phyloP scores from a whole-genome alignment of 164 flowering plant species.

The Macadamia tetraphylla region DNA sequence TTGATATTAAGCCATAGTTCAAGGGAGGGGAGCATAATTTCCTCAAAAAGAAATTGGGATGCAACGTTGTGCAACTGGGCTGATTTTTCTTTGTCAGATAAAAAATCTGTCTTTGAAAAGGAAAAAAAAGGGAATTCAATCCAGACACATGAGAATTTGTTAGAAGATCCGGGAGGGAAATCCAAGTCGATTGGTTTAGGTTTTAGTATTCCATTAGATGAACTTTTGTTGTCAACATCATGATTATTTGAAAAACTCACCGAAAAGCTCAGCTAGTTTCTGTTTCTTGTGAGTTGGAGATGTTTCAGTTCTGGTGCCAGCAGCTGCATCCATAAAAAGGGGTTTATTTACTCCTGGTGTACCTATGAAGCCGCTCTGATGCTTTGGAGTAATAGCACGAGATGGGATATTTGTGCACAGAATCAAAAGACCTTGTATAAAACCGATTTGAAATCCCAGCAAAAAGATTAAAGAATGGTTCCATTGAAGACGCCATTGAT shows the following conservation, averaged over 20 bases:
- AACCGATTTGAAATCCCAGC: too few species aligned
- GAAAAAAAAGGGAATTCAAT: constrained; percentile 29
- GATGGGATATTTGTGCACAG: constrained; percentile 80
- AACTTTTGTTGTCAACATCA: constrained; percentile 12
- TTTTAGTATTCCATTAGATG: constrained; percentile 15
- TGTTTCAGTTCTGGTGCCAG: constrained; percentile 20
- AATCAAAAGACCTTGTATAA: too few species aligned
- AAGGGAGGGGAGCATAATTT: too few species aligned
- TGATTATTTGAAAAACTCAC: constrained; percentile 25
- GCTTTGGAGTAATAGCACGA: constrained; percentile 52
- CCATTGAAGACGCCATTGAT: too few species aligned
- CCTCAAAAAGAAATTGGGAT: too few species aligned
- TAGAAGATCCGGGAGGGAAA: constrained; percentile 27
- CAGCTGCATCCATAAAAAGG: constrained; percentile 12
- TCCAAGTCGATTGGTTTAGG: constrained; percentile 11
- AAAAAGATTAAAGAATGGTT: too few species aligned
- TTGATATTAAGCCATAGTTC: too few species aligned
- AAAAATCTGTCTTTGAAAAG: too few species aligned
- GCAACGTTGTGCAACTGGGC: too few species aligned
- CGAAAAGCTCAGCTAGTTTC: constrained; percentile 62
- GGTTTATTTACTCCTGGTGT: constrained; percentile 28
- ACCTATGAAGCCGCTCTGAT: constrained; percentile 24
- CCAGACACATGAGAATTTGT: constrained; percentile 39
- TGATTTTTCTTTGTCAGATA: too few species aligned
- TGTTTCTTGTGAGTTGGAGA: constrained; percentile 54